phyloP scores from a whole-genome alignment of 768 basidiomycete genomes.

The Boletus bicolor region DNA sequence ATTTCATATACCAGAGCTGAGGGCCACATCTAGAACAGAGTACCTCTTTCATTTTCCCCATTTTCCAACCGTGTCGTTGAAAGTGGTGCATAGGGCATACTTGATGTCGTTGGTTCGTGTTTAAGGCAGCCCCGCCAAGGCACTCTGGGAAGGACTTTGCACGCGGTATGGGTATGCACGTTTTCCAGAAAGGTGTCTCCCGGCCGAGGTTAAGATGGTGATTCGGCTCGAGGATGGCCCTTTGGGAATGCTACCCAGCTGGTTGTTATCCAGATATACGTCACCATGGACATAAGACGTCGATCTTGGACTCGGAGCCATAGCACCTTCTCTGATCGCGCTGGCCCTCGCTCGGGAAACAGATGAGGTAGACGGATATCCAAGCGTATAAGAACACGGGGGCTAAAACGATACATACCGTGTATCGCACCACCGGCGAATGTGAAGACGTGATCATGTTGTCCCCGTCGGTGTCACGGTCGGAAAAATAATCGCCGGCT shows the following conservation, averaged over 20 bases:
- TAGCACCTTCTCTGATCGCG: background rate
- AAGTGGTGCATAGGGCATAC: background rate
- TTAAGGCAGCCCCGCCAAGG: background rate
- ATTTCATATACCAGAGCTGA: conserved; percentile 29
- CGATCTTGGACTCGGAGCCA: background rate
- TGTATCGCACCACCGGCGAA: background rate
- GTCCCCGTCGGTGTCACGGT: background rate
- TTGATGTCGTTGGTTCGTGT: background rate
- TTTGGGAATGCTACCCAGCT: background rate
- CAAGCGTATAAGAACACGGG: background rate
- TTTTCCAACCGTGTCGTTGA: background rate
- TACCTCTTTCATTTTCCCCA: too few species aligned
- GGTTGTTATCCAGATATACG: background rate
- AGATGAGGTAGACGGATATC: background rate
- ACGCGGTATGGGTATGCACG: background rate
- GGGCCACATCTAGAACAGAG: background rate
- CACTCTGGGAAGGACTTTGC: background rate
- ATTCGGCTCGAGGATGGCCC: background rate
- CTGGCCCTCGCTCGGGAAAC: background rate
- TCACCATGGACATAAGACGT: background rate
- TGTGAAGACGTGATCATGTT: too few species aligned
- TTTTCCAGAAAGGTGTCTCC: background rate
- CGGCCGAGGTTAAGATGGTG: background rate
- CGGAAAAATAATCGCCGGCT: background rate
- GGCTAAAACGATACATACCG: background rate